Percentiles rank a stretch among this genome's conserved stretches.
These are phyloP conservation scores for Hypoxylon lenormandii DNA, from an alignment of 495 filamentous ascomycete species.

Conservation along the genomic window DNA sequence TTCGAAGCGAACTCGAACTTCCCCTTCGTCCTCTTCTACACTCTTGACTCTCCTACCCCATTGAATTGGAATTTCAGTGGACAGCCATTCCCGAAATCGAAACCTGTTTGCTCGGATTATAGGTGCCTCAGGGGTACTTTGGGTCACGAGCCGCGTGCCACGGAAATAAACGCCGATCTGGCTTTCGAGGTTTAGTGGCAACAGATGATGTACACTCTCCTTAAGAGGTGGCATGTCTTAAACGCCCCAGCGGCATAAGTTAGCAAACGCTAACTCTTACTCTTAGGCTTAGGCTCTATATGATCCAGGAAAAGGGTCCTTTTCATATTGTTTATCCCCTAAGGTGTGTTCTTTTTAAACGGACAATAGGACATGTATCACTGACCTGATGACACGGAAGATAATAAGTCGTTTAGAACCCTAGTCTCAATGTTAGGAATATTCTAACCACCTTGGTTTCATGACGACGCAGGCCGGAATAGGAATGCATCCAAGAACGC, in stretches of 20 bases:
- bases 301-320: no score
- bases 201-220: slow-evolving; percentile 56
- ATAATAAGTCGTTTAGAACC: slow-evolving; percentile 25
- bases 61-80: slow-evolving; percentile 49
- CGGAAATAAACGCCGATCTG: slow-evolving; percentile 55
- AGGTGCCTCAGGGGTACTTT: slow-evolving; percentile 48
- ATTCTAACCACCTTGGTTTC: slow-evolving; percentile 41
- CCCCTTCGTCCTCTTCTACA: slow-evolving; percentile 55
- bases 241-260: background rate
- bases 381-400: slow-evolving; percentile 59
- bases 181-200: slow-evolving; percentile 62
- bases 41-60: slow-evolving; percentile 49
- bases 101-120: slow-evolving; percentile 63
- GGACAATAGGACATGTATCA: slow-evolving; percentile 23
- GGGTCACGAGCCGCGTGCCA: slow-evolving; percentile 22
- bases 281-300: background rate
- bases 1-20: slow-evolving; percentile 75
- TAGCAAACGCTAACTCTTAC: background rate
- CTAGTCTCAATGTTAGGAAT: slow-evolving; percentile 50
- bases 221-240: slow-evolving; percentile 40
- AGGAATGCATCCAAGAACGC: background rate
- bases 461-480: background rate
- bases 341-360: background rate
- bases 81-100: slow-evolving; percentile 51
- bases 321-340: no score